Conservation (phyloP, 2,329 filamentous ascomycete species). For the Fusarium sp. region DNA sequence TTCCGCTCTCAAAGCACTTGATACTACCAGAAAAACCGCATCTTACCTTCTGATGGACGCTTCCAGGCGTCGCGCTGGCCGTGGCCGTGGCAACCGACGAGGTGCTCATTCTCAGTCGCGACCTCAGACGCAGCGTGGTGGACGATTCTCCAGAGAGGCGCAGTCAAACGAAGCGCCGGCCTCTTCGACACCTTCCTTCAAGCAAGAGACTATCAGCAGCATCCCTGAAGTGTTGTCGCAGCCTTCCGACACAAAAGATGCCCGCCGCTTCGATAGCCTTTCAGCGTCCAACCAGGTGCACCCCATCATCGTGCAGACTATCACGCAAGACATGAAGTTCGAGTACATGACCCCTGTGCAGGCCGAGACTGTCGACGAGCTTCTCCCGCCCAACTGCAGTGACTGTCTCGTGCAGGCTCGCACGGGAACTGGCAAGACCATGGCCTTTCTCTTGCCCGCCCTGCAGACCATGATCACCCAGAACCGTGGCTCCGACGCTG, state of each 20-base stretch:
- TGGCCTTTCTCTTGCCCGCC: conserved; percentile 86
- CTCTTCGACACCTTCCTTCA: not conserved
- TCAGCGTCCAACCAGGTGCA: conserved; percentile 53
- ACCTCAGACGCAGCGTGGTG: conserved; percentile 3
- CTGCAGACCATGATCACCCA: conserved; percentile 75
- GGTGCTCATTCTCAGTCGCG: conserved; percentile 2
- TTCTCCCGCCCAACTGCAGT: conserved; percentile 55
- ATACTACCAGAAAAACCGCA: not conserved
- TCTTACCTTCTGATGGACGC: conserved; percentile 16
- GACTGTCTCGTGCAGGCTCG: conserved; percentile 81
- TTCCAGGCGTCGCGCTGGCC: conserved; percentile 18
- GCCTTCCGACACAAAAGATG: conserved; percentile 45
- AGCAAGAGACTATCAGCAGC: not conserved
- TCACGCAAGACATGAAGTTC: conserved; percentile 59
- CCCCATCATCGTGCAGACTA: conserved; percentile 57
- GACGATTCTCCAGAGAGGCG: conserved; percentile 2
- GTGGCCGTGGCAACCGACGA: conserved; percentile 21
- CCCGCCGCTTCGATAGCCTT: conserved; percentile 58
- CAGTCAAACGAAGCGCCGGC: not conserved
- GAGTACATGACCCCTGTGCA: conserved; percentile 65
- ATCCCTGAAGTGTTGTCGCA: not conserved
- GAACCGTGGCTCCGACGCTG: conserved; percentile 46
- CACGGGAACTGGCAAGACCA: conserved; percentile 87
- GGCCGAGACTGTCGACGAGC: conserved; percentile 59
- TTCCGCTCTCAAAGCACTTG: not conserved